These are phyloP conservation scores for Prunus mira DNA, from an alignment of 306 rosid genomes.

Conservation along the genomic window DNA sequence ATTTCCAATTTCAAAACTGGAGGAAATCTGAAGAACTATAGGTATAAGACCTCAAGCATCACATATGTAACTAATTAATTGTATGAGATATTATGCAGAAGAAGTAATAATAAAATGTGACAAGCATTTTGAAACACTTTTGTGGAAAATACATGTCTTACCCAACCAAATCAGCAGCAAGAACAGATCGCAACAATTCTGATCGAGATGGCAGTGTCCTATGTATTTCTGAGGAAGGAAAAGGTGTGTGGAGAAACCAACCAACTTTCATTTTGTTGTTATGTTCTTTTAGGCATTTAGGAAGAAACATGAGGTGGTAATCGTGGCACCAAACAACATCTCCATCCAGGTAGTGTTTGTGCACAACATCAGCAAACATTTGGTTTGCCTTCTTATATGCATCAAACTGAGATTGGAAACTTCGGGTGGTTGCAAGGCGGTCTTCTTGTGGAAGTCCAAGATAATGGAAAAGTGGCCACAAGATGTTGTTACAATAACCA, in stretches of 20 bases:
- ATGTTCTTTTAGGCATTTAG: conserved; percentile 77
- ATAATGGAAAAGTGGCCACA: conserved; percentile 97
- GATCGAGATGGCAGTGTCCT: conserved; percentile 87
- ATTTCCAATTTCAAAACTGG: background rate
- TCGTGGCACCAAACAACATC: conserved; percentile 98
- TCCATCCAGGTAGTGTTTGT: conserved; percentile 79
- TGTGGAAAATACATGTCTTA: conserved; percentile 39
- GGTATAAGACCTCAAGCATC: background rate
- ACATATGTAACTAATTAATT: background rate
- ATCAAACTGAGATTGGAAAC: conserved; percentile 92
- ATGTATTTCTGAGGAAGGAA: conserved; percentile 98
- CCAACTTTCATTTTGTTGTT: conserved; percentile 87
- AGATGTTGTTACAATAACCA: conserved; percentile 95
- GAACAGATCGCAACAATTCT: conserved; percentile 85
- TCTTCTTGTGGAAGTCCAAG: conserved; percentile 97
- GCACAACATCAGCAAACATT: conserved; percentile 93
- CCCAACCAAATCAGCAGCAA: conserved; percentile 97
- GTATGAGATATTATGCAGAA: background rate
- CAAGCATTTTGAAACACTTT: conserved; percentile 1
- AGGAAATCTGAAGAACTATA: background rate
- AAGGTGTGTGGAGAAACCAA: conserved; percentile 99
- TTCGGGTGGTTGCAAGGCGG: conserved; percentile 88
- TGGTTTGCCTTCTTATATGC: conserved; percentile 92
- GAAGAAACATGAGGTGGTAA: conserved; percentile 96
- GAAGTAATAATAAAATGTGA: background rate